Evolutionary conservation across 2,329 filamentous ascomycete genomes (phyloP).

Genomic region (Phaeosphaeriaceae sp.): DNA sequence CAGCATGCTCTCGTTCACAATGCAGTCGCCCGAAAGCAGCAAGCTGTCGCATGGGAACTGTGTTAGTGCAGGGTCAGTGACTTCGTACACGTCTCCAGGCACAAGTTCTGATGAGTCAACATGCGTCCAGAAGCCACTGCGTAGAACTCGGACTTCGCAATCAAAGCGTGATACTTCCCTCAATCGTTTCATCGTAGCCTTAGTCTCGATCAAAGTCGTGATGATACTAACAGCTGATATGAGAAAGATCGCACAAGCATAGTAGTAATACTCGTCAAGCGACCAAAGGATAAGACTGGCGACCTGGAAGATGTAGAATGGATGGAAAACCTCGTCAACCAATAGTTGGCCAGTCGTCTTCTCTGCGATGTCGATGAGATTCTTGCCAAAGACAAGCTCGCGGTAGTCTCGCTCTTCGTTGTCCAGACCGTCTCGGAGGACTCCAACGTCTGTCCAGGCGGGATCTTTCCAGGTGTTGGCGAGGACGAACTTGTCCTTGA

Average conservation of each 20-base stretch:
- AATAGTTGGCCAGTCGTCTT: conserved; percentile 84
- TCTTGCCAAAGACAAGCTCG: conserved; percentile 86
- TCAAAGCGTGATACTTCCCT: conserved; percentile 93
- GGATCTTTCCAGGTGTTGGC: conserved; percentile 95
- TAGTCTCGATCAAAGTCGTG: conserved; percentile 88
- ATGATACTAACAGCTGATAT: conserved; percentile 94
- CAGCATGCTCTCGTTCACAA: conserved; percentile 99
- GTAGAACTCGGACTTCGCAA: conserved; percentile 90
- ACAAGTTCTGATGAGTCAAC: conserved; percentile 87
- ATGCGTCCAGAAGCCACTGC: conserved; percentile 95
- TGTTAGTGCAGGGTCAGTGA: conserved; percentile 87
- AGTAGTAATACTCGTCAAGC: conserved; percentile 96
- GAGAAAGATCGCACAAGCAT: conserved; percentile 90
- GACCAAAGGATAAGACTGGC: conserved; percentile 95
- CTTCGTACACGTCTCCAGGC: conserved; percentile 94
- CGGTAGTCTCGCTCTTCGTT: conserved; percentile 85
- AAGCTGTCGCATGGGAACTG: conserved; percentile 94
- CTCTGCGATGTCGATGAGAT: conserved; percentile 91
- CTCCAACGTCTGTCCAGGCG: conserved; percentile 78
- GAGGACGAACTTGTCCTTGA: conserved; percentile 86
- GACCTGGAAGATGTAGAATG: conserved; percentile 98
- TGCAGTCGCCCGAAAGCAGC: conserved; percentile 90
- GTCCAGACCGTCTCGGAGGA: conserved; percentile 80
- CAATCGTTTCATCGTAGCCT: conserved; percentile 87
- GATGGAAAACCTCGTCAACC: conserved; percentile 94